These are phyloP conservation scores for Neurospora sp. DNA, from an alignment of 495 filamentous ascomycete genomes.

Conservation along the genomic window DNA sequence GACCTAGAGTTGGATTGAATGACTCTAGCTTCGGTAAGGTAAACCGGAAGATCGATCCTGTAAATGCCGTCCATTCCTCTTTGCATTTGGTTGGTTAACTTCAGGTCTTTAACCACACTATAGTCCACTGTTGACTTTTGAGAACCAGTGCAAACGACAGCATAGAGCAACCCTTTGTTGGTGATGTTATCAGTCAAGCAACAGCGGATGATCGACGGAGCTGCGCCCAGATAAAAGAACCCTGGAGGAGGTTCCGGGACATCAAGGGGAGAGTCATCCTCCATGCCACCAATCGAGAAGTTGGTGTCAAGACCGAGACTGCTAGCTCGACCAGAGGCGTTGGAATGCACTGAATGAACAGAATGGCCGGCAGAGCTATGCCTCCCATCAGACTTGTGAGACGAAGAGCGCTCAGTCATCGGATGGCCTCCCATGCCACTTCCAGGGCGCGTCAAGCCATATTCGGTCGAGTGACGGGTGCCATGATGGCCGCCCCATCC, in stretches of 20 bases:
- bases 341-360: constrained; percentile 53
- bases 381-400: constrained; percentile 93
- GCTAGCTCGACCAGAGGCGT: constrained; percentile 64
- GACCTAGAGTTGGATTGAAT: constrained; percentile 63
- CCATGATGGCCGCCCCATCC: constrained; percentile 75
- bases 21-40: constrained; percentile 81
- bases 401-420: constrained; percentile 79
- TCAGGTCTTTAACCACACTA: constrained; percentile 60
- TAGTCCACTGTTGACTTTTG: constrained; percentile 70
- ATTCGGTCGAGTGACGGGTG: constrained; percentile 62
- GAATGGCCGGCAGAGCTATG: constrained; percentile 86
- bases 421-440: constrained; percentile 49
- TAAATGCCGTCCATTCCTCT: constrained; percentile 49
- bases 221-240: constrained; percentile 70
- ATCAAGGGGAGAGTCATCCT: constrained; percentile 53
- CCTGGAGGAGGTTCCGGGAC: constrained; percentile 68
- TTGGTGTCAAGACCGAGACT: constrained; percentile 72
- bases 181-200: constrained; percentile 85
- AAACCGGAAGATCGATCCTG: constrained; percentile 67
- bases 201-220: constrained; percentile 89
- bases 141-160: constrained; percentile 84
- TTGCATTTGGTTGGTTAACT: constrained; percentile 55
- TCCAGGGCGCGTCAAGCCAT: constrained; percentile 62
- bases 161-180: constrained; percentile 77
- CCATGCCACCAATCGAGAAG: constrained; percentile 50